Evolutionary conservation across 2,329 filamentous ascomycete species (phyloP).

Genomic region (Fusarium humuli): DNA sequence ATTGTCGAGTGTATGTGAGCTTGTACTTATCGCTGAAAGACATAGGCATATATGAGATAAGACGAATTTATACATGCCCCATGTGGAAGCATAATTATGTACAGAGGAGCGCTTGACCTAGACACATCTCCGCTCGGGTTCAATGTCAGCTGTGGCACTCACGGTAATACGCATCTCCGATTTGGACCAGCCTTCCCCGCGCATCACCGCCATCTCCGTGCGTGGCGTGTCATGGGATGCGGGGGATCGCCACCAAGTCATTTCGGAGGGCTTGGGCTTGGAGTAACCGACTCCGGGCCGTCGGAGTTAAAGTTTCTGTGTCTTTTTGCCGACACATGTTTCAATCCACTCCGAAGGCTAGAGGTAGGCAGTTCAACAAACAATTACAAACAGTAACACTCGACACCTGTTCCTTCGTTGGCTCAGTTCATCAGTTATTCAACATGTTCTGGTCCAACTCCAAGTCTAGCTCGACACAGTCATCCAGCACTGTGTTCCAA

Average conservation of each 20-base stretch:
- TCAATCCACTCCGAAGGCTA: background rate
- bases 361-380: background rate
- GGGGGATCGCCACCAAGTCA: background rate
- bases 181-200: constrained; percentile 7
- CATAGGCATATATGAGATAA: background rate
- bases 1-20: background rate
- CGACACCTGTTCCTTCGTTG: background rate
- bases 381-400: background rate
- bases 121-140: background rate
- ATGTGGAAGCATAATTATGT: background rate
- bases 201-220: constrained; percentile 19
- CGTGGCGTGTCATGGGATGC: background rate
- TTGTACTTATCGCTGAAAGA: background rate
- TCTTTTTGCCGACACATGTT: background rate
- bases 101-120: too few relatives aligned
- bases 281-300: background rate
- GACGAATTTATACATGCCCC: background rate
- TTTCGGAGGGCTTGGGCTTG: background rate
- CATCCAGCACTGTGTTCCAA: background rate
- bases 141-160: background rate
- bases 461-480: background rate
- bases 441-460: constrained; percentile 15
- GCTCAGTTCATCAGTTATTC: background rate
- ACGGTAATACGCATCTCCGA: background rate
- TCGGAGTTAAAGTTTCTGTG: background rate